phyloP scores from a whole-genome alignment of 169 alveolate genomes.

The Amoebophrya sp. region DNA sequence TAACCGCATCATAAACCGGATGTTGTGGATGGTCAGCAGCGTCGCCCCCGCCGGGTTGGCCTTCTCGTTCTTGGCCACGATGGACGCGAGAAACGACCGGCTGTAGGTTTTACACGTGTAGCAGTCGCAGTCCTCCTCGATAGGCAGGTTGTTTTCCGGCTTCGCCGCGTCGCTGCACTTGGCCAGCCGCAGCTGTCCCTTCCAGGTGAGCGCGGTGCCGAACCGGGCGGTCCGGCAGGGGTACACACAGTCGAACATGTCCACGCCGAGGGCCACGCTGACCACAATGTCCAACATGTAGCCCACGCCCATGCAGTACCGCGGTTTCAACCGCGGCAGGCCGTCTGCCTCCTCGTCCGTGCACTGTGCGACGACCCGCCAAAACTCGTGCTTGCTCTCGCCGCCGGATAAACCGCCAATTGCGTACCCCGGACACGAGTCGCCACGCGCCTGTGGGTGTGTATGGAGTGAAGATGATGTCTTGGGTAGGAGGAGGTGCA shows the following conservation, averaged over 20 bases:
- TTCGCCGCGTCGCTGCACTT: not conserved
- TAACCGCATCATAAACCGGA: not conserved
- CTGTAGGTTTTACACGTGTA: not conserved
- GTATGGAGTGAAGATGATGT: no score
- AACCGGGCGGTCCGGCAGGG: conserved; percentile 98
- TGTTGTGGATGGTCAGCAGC: not conserved
- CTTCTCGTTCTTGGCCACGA: not conserved
- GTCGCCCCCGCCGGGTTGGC: not conserved
- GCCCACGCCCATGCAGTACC: conserved; percentile 99
- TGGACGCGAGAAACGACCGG: not conserved
- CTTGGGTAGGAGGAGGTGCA: no score
- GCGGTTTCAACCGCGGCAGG: conserved; percentile 70
- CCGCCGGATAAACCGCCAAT: conserved; percentile 99
- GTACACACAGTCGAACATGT: conserved; percentile 98
- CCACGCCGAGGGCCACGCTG: conserved; percentile 95
- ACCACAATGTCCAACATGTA: conserved; percentile 77
- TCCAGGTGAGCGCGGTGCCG: conserved; percentile 85
- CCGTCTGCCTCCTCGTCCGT: conserved; percentile 42
- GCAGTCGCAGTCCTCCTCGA: not conserved
- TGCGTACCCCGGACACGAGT: conserved; percentile 87
- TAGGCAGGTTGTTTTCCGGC: not conserved
- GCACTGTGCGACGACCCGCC: conserved; percentile 45
- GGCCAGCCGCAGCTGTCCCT: conserved; percentile 38
- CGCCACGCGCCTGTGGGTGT: no score
- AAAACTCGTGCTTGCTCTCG: conserved; percentile 86